phyloP scores from a whole-genome alignment of 202 grass and related monocot species.

The Setaria italica region DNA sequence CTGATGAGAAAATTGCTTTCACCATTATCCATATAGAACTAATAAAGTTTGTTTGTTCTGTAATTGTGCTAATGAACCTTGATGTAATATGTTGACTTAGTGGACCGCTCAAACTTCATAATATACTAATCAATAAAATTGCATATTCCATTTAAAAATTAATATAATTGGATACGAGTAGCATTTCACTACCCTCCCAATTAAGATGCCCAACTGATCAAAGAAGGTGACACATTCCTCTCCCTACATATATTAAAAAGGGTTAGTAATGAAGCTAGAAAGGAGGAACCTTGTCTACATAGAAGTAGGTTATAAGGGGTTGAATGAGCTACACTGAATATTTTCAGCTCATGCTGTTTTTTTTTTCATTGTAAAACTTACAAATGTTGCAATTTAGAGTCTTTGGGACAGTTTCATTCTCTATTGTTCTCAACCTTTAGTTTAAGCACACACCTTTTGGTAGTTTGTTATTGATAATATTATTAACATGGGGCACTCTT shows the following conservation, averaged over 20 bases:
- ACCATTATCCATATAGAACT: background rate
- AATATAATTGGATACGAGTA: conserved; percentile 16
- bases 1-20: background rate
- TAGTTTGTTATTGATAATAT: conserved; percentile 23
- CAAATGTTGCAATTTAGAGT: background rate
- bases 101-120: conserved; percentile 24
- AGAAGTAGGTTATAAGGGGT: conserved; percentile 1
- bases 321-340: conserved; percentile 20
- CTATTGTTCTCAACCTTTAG: conserved; percentile 1
- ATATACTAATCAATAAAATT: background rate
- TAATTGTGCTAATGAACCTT: conserved; percentile 11
- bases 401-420: background rate
- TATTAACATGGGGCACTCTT: conserved; percentile 8
- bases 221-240: conserved; percentile 25
- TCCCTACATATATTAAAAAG: conserved; percentile 10
- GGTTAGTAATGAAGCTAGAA: background rate
- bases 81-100: conserved; percentile 13
- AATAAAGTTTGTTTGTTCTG: conserved; percentile 14
- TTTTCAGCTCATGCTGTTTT: conserved; percentile 20
- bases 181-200: background rate
- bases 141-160: background rate
- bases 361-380: conserved; percentile 31
- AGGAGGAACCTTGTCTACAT: background rate
- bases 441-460: conserved; percentile 1
- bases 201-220: conserved; percentile 27